Percentiles rank a stretch among this genome's conserved stretches.
phyloP scores from a whole-genome alignment of 371 early-diverging fungal species.

The Circinella umbellata region DNA sequence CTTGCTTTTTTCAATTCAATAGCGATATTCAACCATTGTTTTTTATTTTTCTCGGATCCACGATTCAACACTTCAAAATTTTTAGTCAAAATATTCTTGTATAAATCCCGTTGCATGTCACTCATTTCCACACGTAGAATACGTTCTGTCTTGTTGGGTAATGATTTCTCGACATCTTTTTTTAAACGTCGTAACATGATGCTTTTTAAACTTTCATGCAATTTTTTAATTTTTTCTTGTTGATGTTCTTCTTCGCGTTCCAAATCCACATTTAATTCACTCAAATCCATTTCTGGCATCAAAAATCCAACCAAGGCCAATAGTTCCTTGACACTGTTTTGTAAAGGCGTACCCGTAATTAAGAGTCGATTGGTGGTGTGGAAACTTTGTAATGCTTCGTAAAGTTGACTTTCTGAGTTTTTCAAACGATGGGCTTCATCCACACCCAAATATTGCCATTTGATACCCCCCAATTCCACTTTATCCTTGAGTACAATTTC shows the following conservation, averaged over 20 bases:
- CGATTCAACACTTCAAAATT: conserved; percentile 91
- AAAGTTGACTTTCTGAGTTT: conserved; percentile 86
- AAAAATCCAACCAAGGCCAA: conserved; percentile 82
- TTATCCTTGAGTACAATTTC: conserved; percentile 95
- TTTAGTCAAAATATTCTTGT: conserved; percentile 91
- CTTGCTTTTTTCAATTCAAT: conserved; percentile 98
- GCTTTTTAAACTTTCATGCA: conserved; percentile 85
- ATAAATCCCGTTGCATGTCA: conserved; percentile 87
- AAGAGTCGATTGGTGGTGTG: conserved; percentile 79
- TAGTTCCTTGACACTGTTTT: conserved; percentile 89
- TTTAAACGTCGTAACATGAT: conserved; percentile 96
- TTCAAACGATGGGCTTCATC: conserved; percentile 95
- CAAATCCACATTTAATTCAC: conserved; percentile 59
- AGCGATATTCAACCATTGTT: conserved; percentile 93
- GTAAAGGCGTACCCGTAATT: conserved; percentile 91
- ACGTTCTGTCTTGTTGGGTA: conserved; percentile 94
- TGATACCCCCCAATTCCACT: conserved; percentile 71
- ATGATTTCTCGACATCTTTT: conserved; percentile 96
- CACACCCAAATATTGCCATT: conserved; percentile 88
- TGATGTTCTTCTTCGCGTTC: conserved; percentile 70
- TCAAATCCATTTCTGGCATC: conserved; percentile 83
- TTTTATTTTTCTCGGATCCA: conserved; percentile 81
- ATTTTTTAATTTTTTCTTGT: conserved; percentile 81
- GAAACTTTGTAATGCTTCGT: conserved; percentile 81
- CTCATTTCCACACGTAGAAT: conserved; percentile 94